These are phyloP conservation scores for Torulaspora globosa DNA, from an alignment of 1,139 yeast genomes.

Conservation along the genomic window DNA sequence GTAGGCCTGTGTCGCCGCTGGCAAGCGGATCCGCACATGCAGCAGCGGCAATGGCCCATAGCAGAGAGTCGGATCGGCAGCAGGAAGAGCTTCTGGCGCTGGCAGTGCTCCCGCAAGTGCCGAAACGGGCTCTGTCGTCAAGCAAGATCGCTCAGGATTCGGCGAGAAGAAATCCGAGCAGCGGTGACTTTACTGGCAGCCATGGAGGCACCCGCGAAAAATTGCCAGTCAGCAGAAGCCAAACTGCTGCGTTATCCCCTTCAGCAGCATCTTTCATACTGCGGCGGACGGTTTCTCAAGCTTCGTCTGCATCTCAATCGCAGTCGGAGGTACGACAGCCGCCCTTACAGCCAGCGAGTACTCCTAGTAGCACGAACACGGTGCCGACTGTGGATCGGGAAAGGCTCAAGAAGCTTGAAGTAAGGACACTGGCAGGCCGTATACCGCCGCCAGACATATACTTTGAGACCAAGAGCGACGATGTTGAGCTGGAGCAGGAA, in stretches of 20 bases:
- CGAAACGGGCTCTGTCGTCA: neutral
- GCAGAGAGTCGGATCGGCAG: constrained; percentile 9
- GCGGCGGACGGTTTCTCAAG: neutral
- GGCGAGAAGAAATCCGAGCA: neutral
- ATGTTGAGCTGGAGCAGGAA: constrained; percentile 1
- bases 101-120: neutral
- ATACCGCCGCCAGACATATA: constrained; percentile 19
- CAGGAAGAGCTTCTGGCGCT: constrained; percentile 5
- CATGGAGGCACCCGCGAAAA: neutral
- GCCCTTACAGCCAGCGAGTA: neutral
- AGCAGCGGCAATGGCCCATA: constrained; percentile 15
- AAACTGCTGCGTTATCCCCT: neutral
- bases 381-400: neutral
- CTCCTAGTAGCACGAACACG: neutral
- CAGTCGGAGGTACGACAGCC: neutral
- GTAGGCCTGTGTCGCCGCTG: constrained; percentile 6
- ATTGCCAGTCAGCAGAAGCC: neutral
- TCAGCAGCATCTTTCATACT: neutral
- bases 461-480: constrained; percentile 8
- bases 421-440: constrained; percentile 14
- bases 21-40: constrained; percentile 12
- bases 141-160: neutral
- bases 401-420: neutral
- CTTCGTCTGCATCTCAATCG: constrained; percentile 1
- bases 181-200: neutral